These are phyloP conservation scores for Huntiella abstrusa DNA, from an alignment of 2,329 filamentous ascomycete genomes.

Conservation along the genomic window DNA sequence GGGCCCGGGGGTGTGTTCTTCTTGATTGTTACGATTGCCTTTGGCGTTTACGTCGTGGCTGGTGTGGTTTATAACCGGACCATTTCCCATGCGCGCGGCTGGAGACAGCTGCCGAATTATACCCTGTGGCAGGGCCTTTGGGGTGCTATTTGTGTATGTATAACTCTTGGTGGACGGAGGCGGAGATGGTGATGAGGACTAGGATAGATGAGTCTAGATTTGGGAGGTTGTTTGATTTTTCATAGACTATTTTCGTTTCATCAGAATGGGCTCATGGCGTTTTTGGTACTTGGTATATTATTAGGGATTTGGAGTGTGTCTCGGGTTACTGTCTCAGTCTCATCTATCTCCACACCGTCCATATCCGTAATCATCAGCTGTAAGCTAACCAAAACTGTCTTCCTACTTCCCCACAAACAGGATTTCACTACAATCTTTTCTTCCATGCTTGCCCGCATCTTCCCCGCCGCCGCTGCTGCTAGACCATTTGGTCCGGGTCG, in stretches of 20 bases:
- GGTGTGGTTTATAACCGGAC: constrained; percentile 92
- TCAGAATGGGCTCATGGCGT: background rate
- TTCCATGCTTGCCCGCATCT: constrained; percentile 47
- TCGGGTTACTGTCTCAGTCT: background rate
- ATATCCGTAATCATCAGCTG: background rate
- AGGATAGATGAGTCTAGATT: too few species aligned
- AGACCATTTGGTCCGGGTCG: constrained; percentile 24
- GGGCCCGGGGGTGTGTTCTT: constrained; percentile 64
- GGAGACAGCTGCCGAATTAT: constrained; percentile 91
- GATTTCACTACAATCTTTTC: constrained; percentile 49
- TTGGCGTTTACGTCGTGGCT: constrained; percentile 77
- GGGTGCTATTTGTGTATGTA: constrained; percentile 11
- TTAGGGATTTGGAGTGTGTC: background rate
- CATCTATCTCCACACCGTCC: background rate
- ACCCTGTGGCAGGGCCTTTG: constrained; percentile 77
- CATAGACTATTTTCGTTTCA: constrained; percentile 1
- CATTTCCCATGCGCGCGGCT: constrained; percentile 83
- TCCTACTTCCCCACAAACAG: constrained; percentile 18
- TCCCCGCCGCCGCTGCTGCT: constrained; percentile 31
- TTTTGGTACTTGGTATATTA: background rate
- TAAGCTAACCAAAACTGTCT: background rate
- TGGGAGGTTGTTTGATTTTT: background rate
- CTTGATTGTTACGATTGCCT: constrained; percentile 58
- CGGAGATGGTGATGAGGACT: constrained; percentile 8
- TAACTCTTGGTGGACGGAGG: constrained; percentile 8